Conservation (phyloP, 2,329 filamentous ascomycete species). For the Aplosporella prunicola region DNA sequence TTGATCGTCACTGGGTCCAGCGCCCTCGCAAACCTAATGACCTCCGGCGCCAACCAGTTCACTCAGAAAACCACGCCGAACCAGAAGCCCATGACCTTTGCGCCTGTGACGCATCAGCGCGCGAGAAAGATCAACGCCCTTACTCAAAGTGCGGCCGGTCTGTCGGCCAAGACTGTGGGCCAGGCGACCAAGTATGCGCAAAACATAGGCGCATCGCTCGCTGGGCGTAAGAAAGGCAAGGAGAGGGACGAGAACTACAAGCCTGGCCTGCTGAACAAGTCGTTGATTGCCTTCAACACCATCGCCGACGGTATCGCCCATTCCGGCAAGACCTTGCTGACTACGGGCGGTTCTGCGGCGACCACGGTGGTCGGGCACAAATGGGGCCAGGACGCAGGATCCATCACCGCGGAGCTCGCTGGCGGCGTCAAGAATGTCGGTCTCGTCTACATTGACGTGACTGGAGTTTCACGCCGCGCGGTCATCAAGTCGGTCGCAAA, state of each 20-base stretch:
- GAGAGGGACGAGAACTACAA: conserved; percentile 61
- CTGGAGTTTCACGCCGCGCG: conserved; percentile 79
- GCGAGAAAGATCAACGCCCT: conserved; percentile 86
- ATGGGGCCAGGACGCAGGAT: conserved; percentile 78
- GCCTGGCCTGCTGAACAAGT: conserved; percentile 89
- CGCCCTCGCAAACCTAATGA: conserved; percentile 67
- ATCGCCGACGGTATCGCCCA: conserved; percentile 90
- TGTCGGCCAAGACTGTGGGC: conserved; percentile 81
- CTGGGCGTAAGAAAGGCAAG: conserved; percentile 51
- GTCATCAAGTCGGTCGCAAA: conserved; percentile 93
- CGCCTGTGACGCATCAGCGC: conserved; percentile 70
- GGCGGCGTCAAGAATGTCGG: conserved; percentile 93
- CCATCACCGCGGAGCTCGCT: conserved; percentile 64
- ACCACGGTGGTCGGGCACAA: conserved; percentile 80
- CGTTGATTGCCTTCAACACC: conserved; percentile 90
- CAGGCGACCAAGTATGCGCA: conserved; percentile 77
- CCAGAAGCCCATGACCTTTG: conserved; percentile 77
- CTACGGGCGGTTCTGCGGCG: conserved; percentile 65
- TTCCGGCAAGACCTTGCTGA: conserved; percentile 68
- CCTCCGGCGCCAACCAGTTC: conserved; percentile 69
- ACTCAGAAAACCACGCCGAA: conserved; percentile 69
- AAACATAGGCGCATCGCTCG: conserved; percentile 70
- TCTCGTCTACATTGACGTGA: conserved; percentile 92
- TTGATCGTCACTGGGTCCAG: conserved; percentile 83
- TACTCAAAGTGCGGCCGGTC: conserved; percentile 64